Evolutionary conservation across 2,329 filamentous ascomycete genomes (phyloP), one percentile per base, ranked within the genome.

Genomic region (Epichloe uncinata): DNA sequence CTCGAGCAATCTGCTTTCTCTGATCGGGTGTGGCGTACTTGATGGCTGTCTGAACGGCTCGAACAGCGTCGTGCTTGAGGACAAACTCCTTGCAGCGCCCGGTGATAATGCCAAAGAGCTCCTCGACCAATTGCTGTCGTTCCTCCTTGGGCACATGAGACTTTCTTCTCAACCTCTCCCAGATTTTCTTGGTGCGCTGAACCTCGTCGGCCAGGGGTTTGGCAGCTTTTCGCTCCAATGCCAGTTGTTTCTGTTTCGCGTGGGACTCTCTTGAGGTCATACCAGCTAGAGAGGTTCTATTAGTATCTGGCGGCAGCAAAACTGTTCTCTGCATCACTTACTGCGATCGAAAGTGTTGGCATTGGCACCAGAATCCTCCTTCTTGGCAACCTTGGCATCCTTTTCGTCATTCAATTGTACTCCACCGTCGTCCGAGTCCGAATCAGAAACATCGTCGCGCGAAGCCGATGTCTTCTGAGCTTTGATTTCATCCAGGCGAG

Each of bases 61-160:
- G 81, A n/a, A 95, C 91, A 36, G 89, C 87, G 65, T 98, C 93
- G 67, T 98, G 93, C 78, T 98, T 98, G 71, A 98, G 86, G 18
- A 96, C 91, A 58, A 97, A 95, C 54, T 97, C 93, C 68, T 87
- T 88, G 60, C 97, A 85, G 51, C 86, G 81, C 48, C 90, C 91
- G 22, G 87, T 93, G 60, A 96, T 86, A 61, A 98, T 95, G 51
- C 78, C 76, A 66, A 95, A 97, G 26, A 98, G 77, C 71, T 98
- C 91, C 53, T 83, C 79, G 45, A 97, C 85, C 40, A 98, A 78
- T 64, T 84, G 77, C 66, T 91, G 84, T 54, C 93, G 79, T 72
- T 98, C 90, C 38, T 94, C 87, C 60, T 84, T 82, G 40, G 89
- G 85, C 1, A 98, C 88, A 60, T 96, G 88, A 3, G 90, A 95